phyloP scores from a whole-genome alignment of 2,329 filamentous ascomycete species.

The Colletotrichum sojae region DNA sequence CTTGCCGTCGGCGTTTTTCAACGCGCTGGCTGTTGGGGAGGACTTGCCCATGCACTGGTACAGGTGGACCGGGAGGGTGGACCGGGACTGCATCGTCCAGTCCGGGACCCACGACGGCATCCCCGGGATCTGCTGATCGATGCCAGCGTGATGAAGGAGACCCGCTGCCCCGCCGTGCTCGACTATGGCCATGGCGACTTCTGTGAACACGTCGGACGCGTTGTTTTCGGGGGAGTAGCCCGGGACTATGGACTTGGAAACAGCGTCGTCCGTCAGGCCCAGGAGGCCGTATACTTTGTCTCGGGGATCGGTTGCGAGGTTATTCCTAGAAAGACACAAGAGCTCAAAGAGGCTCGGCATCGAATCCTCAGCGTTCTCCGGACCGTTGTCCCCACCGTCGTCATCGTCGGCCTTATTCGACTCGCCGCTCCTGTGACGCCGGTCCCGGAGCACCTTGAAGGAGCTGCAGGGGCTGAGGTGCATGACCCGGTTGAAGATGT shows the following conservation, averaged over 20 bases:
- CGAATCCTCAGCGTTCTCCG: too few relatives aligned
- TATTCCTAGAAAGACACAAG: constrained; percentile 21
- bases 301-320: constrained; percentile 12
- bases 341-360: constrained; percentile 1
- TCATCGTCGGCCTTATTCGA: not conserved
- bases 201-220: constrained; percentile 2
- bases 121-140: constrained; percentile 1
- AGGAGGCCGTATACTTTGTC: constrained; percentile 30
- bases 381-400: not conserved
- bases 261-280: constrained; percentile 18
- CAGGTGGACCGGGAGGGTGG: not conserved
- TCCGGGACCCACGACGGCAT: constrained; percentile 30
- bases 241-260: constrained; percentile 8
- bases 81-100: constrained; percentile 27
- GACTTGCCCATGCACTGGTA: constrained; percentile 14
- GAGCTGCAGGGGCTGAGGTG: constrained; percentile 21
- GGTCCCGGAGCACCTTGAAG: constrained; percentile 18
- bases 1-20: not conserved
- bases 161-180: not conserved
- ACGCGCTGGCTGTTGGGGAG: not conserved
- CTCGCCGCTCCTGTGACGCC: not conserved
- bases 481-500: constrained; percentile 17
- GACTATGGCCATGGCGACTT: constrained; percentile 8
- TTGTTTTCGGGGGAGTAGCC: constrained; percentile 3
- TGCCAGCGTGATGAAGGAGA: constrained; percentile 22